Conservation (phyloP, 1,284 basidiomycete species). For the Kalmanozyma brasiliensis region DNA sequence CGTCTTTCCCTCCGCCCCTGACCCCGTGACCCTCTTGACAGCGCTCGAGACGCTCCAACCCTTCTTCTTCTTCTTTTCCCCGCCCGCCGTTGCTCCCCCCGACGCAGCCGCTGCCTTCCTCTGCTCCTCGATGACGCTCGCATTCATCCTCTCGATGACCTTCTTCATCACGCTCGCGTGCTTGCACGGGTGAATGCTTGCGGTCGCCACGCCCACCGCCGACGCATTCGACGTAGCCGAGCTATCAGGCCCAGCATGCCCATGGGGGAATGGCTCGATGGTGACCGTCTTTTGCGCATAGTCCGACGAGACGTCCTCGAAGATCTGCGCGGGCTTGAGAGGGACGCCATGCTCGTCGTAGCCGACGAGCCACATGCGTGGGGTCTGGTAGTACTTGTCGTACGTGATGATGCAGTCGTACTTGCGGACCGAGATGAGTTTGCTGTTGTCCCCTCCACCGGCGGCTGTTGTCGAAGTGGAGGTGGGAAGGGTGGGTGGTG, state of each 20-base stretch:
- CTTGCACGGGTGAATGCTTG: constrained; percentile 96
- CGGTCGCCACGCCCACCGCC: constrained; percentile 43
- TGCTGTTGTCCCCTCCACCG: constrained; percentile 72
- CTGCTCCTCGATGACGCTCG: constrained; percentile 70
- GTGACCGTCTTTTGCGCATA: constrained; percentile 99
- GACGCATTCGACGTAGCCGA: constrained; percentile 14
- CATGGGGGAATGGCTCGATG: constrained; percentile 96
- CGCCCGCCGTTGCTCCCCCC: constrained; percentile 8
- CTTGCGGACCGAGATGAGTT: constrained; percentile 91
- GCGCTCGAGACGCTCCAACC: constrained; percentile 75
- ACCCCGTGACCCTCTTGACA: constrained; percentile 79
- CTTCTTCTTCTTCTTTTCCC: constrained; percentile 77
- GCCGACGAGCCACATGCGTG: constrained; percentile 66
- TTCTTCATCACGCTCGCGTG: constrained; percentile 99
- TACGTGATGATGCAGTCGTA: constrained; percentile 99
- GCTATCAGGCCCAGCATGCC: constrained; percentile 72
- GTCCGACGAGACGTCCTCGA: constrained; percentile 96
- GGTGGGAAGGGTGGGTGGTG: constrained; percentile 24
- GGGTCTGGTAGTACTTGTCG: constrained; percentile 76
- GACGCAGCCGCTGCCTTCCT: constrained; percentile 51
- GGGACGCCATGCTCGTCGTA: constrained; percentile 65
- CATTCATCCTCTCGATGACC: constrained; percentile 98
- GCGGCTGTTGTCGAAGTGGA: constrained; percentile 65
- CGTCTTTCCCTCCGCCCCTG: constrained; percentile 20
- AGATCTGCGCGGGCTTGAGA: constrained; percentile 80